These are phyloP conservation scores for Aphanocladium album DNA, from an alignment of 2,329 filamentous ascomycete genomes.

Conservation along the genomic window DNA sequence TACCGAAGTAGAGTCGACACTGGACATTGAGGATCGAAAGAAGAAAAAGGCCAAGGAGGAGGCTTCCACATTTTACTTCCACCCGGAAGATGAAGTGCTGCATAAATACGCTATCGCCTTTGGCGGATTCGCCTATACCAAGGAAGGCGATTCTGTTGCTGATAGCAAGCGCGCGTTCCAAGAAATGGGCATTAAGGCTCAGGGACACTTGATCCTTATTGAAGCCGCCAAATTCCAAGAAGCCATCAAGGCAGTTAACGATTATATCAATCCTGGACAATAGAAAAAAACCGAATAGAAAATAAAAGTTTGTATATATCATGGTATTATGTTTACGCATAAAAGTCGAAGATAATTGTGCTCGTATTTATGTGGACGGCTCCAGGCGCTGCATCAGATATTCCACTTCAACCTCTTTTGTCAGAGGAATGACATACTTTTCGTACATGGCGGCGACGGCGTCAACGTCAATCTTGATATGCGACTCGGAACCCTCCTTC, in stretches of 20 bases:
- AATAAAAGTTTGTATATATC: constrained; percentile 9
- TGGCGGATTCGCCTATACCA: constrained; percentile 72
- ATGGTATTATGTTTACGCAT: neutral
- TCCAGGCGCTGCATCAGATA: constrained; percentile 92
- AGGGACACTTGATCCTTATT: constrained; percentile 81
- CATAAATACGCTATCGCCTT: constrained; percentile 67
- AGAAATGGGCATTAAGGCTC: constrained; percentile 81
- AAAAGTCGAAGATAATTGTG: neutral
- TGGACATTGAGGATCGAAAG: constrained; percentile 59
- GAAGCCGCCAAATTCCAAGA: constrained; percentile 71
- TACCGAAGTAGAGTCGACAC: constrained; percentile 73
- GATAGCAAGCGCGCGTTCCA: constrained; percentile 95
- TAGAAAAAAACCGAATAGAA: constrained; percentile 21
- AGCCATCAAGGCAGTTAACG: constrained; percentile 69
- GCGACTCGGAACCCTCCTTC: constrained; percentile 46
- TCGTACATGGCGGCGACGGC: constrained; percentile 87
- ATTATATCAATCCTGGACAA: constrained; percentile 61
- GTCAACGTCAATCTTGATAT: constrained; percentile 83
- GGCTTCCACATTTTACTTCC: constrained; percentile 77
- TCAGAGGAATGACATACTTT: constrained; percentile 91
- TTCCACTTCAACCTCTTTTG: constrained; percentile 97
- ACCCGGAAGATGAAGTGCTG: constrained; percentile 89
- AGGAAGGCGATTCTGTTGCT: constrained; percentile 72
- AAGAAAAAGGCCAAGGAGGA: constrained; percentile 62
- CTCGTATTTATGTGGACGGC: constrained; percentile 23